Percentiles rank a stretch among this genome's conserved stretches.
These are phyloP conservation scores for Apiotrichum gracile DNA, from an alignment of 1,284 basidiomycete genomes.

Conservation along the genomic window DNA sequence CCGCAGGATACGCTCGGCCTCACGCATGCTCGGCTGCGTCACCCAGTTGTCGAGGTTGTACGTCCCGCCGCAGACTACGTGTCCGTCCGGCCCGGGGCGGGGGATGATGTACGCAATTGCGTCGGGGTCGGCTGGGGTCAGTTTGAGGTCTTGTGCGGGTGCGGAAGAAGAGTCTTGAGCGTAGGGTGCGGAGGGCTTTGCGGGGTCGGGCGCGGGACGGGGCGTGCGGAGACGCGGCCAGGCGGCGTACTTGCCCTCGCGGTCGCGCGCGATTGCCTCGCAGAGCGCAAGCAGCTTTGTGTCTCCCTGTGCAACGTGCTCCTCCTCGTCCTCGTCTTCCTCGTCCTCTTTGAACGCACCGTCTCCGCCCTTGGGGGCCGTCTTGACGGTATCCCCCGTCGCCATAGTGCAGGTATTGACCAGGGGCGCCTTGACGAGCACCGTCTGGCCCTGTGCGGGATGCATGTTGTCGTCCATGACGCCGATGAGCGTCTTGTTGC, in stretches of 20 bases:
- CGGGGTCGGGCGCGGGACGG: no score
- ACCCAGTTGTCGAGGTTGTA: slow-evolving; percentile 32
- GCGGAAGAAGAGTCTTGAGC: no score
- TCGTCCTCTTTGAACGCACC: not conserved
- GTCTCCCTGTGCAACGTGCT: not conserved
- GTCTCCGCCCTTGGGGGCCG: not conserved
- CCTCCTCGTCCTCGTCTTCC: not conserved
- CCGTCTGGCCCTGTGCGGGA: slow-evolving; percentile 44
- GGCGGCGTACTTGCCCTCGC: not conserved
- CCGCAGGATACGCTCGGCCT: slow-evolving; percentile 36
- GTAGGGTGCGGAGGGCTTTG: no score
- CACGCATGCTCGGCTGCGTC: slow-evolving; percentile 24
- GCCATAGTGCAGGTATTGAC: slow-evolving; percentile 26
- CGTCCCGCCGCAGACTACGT: slow-evolving; percentile 37
- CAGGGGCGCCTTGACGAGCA: slow-evolving; percentile 35
- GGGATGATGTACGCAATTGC: slow-evolving; percentile 43
- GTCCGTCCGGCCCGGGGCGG: slow-evolving; percentile 38
- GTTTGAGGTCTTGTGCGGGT: not conserved
- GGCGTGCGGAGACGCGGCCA: no score
- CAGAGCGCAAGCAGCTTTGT: not conserved
- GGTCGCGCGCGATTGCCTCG: not conserved
- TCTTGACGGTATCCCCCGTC: slow-evolving; percentile 4
- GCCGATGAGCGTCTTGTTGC: slow-evolving; percentile 37
- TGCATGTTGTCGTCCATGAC: slow-evolving; percentile 42
- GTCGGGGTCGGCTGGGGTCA: not conserved